phyloP scores from a whole-genome alignment of 164 flowering plant species.

The Brasenia schreberi region DNA sequence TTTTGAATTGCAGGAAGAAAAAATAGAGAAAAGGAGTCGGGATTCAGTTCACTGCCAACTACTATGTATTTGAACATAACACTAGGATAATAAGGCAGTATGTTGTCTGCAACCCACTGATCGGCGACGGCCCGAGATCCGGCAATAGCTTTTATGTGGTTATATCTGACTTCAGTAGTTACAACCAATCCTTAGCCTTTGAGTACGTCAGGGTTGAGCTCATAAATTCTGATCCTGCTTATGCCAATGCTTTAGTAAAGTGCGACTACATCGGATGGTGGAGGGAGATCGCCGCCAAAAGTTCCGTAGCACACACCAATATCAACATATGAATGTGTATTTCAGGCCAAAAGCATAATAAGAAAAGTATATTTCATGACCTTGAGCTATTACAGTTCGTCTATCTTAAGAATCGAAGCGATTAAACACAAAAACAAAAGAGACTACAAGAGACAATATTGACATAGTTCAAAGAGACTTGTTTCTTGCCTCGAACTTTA shows the following conservation, averaged over 20 bases:
- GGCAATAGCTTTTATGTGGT: slow-evolving; percentile 2
- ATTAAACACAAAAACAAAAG: too few relatives aligned
- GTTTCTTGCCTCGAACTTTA: too few relatives aligned
- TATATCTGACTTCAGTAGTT: slow-evolving; percentile 3
- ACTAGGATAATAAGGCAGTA: slow-evolving; percentile 1
- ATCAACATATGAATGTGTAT: neutral
- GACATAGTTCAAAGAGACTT: too few relatives aligned
- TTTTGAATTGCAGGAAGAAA: slow-evolving; percentile 9
- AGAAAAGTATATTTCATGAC: too few relatives aligned
- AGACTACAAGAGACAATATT: too few relatives aligned
- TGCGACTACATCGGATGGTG: slow-evolving; percentile 9
- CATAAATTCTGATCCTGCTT: slow-evolving; percentile 8
- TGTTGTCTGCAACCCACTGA: slow-evolving; percentile 7
- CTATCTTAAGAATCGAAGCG: too few relatives aligned
- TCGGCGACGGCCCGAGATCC: slow-evolving; percentile 6
- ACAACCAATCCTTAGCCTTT: slow-evolving; percentile 5
- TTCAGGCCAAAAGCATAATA: too few relatives aligned
- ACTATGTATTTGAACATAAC: slow-evolving; percentile 7
- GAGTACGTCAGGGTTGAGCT: slow-evolving; percentile 3
- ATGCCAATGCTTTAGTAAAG: slow-evolving; percentile 6
- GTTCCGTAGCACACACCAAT: slow-evolving; percentile 18
- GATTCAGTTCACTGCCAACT: slow-evolving; percentile 13
- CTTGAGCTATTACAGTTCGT: too few relatives aligned
- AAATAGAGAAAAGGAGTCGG: neutral
- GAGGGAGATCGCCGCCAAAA: slow-evolving; percentile 8